Evolutionary conservation across 306 rosid genomes (phyloP).

Genomic region (Pyrus pyrifolia): DNA sequence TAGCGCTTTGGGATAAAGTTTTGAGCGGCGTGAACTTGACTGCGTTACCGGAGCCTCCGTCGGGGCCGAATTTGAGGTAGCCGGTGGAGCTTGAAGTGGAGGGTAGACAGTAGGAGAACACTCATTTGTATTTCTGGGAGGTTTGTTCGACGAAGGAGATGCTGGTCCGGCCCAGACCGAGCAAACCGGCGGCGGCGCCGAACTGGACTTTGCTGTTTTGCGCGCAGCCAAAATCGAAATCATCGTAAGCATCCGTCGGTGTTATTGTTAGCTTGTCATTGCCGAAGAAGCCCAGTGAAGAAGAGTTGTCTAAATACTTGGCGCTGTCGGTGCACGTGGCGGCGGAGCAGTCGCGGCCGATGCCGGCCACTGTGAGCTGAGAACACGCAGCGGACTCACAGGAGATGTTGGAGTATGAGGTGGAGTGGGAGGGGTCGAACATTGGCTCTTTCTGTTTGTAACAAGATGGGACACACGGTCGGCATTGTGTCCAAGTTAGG

Average conservation of each 20-base stretch:
- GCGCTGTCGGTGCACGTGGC: constrained; percentile 34
- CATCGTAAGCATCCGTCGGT: constrained; percentile 2
- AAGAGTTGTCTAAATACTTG: constrained; percentile 47
- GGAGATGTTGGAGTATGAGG: not conserved
- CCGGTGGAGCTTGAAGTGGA: constrained; percentile 48
- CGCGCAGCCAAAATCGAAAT: constrained; percentile 65
- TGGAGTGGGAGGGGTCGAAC: not conserved
- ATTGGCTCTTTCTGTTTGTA: not conserved
- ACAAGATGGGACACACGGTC: not conserved
- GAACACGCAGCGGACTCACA: not conserved
- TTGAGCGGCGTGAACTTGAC: constrained; percentile 52
- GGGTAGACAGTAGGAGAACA: constrained; percentile 76
- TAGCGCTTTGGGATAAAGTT: not conserved
- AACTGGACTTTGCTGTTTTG: constrained; percentile 56
- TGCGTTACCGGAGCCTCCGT: not conserved
- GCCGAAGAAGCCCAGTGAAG: constrained; percentile 43
- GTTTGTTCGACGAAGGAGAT: constrained; percentile 67
- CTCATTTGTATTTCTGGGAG: constrained; percentile 30
- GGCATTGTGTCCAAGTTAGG: not conserved
- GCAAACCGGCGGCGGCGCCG: constrained; percentile 46
- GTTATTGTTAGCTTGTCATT: constrained; percentile 39
- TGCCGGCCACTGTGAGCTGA: not conserved
- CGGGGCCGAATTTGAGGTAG: constrained; percentile 35
- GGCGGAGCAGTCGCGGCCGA: constrained; percentile 17
- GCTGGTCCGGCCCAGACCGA: constrained; percentile 71